phyloP scores from a whole-genome alignment of 2,329 filamentous ascomycete genomes.

The Thielaviopsis punctulata region DNA sequence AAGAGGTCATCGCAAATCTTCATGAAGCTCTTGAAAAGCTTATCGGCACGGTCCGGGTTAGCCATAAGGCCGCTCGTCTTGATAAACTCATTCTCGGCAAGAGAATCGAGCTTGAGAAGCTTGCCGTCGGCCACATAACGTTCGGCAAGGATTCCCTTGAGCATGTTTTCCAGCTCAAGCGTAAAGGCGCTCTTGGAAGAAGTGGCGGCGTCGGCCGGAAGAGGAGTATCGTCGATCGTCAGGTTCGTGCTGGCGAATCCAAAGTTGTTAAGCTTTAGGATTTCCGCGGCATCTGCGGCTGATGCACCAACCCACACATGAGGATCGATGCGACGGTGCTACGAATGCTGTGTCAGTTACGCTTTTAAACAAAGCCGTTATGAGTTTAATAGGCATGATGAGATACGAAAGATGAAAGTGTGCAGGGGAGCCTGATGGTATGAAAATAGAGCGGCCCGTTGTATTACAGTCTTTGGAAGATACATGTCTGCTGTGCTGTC shows the following conservation, averaged over 20 bases:
- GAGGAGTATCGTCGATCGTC: slow-evolving; percentile 13
- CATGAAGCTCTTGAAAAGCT: slow-evolving; percentile 88
- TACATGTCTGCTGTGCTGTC: background rate
- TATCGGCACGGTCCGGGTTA: slow-evolving; percentile 52
- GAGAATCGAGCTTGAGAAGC: slow-evolving; percentile 64
- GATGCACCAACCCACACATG: slow-evolving; percentile 49
- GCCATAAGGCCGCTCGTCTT: slow-evolving; percentile 60
- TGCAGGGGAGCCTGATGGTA: background rate
- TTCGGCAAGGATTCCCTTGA: slow-evolving; percentile 52
- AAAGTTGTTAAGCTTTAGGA: slow-evolving; percentile 52
- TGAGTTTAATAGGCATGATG: background rate
- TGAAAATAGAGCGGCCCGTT: slow-evolving; percentile 4
- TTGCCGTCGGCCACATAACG: slow-evolving; percentile 59
- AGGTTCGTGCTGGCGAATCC: slow-evolving; percentile 49
- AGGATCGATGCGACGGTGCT: slow-evolving; percentile 43
- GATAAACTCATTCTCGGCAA: slow-evolving; percentile 57
- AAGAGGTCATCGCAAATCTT: slow-evolving; percentile 66
- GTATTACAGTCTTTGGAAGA: slow-evolving; percentile 4
- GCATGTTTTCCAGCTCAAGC: slow-evolving; percentile 46
- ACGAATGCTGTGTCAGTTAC: slow-evolving; percentile 57
- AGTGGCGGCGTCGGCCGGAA: background rate
- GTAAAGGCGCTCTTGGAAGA: slow-evolving; percentile 29
- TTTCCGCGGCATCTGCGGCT: slow-evolving; percentile 43
- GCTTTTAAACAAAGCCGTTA: slow-evolving; percentile 18
- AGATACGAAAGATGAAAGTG: background rate